Conservation (phyloP, 805 yeast species). For the Zygosaccharomyces siamensis region DNA sequence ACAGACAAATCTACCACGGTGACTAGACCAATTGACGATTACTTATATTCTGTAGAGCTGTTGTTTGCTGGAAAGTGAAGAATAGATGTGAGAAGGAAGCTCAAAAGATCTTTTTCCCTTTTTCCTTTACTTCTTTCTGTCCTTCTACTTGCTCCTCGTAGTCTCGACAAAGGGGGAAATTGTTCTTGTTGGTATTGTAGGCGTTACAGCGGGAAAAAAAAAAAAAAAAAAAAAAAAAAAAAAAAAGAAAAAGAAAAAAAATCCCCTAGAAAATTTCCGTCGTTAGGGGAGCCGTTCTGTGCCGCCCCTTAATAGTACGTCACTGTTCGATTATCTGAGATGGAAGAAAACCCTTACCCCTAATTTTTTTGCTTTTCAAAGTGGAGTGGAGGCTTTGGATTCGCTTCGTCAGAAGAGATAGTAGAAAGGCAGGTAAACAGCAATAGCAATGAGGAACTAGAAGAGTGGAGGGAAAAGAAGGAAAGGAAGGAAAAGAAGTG, state of each 20-base stretch:
- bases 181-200: neutral
- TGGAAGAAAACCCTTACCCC: neutral
- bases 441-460: neutral
- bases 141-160: neutral
- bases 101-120: neutral
- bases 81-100: neutral
- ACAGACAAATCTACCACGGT: too few relatives aligned
- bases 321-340: neutral
- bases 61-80: neutral
- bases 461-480: neutral
- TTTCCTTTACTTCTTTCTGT: neutral
- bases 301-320: neutral
- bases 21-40: too few relatives aligned
- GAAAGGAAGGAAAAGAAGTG: neutral
- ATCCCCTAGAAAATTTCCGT: neutral
- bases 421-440: neutral
- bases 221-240: neutral
- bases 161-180: neutral
- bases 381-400: neutral
- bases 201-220: neutral
- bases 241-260: neutral
- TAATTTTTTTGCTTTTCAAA: neutral
- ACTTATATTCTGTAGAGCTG: too few relatives aligned
- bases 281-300: neutral
- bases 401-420: too few relatives aligned